Evolutionary conservation across 2,329 filamentous ascomycete genomes (phyloP).

Genomic region (Aspergillus sp.): DNA sequence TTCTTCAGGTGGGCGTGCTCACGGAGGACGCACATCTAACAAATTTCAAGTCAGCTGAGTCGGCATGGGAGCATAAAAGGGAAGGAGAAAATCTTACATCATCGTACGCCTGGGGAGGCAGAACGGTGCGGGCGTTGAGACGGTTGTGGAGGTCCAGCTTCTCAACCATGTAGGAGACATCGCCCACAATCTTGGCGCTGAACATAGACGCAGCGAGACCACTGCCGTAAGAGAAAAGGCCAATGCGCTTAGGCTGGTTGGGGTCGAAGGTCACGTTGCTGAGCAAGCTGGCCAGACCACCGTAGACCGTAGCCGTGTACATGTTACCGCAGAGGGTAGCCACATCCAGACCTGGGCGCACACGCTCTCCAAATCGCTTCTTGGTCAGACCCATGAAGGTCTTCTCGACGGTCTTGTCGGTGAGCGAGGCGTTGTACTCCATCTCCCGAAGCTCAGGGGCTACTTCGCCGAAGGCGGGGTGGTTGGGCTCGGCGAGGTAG

Average conservation of each 20-base stretch:
- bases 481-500: constrained; percentile 69
- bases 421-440: constrained; percentile 75
- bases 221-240: constrained; percentile 76
- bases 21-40: constrained; percentile 73
- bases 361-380: constrained; percentile 78
- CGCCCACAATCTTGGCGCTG: constrained; percentile 65
- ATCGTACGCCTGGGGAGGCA: constrained; percentile 72
- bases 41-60: constrained; percentile 26
- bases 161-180: constrained; percentile 66
- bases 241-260: constrained; percentile 70
- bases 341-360: constrained; percentile 70
- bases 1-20: constrained; percentile 83
- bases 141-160: constrained; percentile 68
- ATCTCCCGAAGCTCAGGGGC: constrained; percentile 73
- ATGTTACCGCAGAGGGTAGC: constrained; percentile 72
- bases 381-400: constrained; percentile 80
- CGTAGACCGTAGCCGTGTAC: constrained; percentile 62
- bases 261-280: constrained; percentile 61
- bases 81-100: constrained; percentile 51
- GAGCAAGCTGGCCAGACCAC: constrained; percentile 59
- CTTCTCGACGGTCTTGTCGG: constrained; percentile 82
- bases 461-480: constrained; percentile 69
- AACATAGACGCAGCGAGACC: constrained; percentile 74
- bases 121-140: constrained; percentile 63
- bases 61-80: not conserved